Percentiles rank a stretch among this genome's conserved stretches.
These are phyloP conservation scores for Croton setiger DNA, from an alignment of 441 rosid species.

Conservation along the genomic window DNA sequence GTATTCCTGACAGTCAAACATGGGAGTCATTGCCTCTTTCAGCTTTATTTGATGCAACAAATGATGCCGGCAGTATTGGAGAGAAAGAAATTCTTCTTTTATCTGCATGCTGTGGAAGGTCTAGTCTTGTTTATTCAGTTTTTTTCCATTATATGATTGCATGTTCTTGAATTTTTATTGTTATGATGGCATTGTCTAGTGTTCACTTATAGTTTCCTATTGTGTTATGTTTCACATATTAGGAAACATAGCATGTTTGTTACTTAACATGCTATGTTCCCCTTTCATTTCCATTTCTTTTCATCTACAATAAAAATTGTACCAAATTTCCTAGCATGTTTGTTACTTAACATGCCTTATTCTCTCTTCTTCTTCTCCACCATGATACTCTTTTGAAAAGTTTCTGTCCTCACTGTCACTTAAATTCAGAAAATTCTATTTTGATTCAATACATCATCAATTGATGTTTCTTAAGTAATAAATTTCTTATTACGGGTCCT, in stretches of 20 bases:
- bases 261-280: no score
- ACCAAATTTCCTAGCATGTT: neutral
- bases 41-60: constrained; percentile 38
- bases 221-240: neutral
- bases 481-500: neutral
- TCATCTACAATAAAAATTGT: neutral
- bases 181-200: neutral
- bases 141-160: neutral
- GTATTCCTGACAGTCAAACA: constrained; percentile 73
- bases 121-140: constrained; percentile 4
- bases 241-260: no score
- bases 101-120: constrained; percentile 78
- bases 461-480: neutral
- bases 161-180: neutral
- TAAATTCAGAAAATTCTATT: neutral
- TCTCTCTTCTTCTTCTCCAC: neutral
- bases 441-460: neutral
- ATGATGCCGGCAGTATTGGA: constrained; percentile 35
- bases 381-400: neutral
- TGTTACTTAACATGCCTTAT: neutral
- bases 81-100: constrained; percentile 54
- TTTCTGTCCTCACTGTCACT: neutral
- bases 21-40: constrained; percentile 81
- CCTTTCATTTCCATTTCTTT: neutral
- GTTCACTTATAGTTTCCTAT: neutral